Evolutionary conservation across 1,139 yeast species (phyloP), one percentile per base, ranked within the genome.

Genomic region (Kodamaea anthophila): DNA sequence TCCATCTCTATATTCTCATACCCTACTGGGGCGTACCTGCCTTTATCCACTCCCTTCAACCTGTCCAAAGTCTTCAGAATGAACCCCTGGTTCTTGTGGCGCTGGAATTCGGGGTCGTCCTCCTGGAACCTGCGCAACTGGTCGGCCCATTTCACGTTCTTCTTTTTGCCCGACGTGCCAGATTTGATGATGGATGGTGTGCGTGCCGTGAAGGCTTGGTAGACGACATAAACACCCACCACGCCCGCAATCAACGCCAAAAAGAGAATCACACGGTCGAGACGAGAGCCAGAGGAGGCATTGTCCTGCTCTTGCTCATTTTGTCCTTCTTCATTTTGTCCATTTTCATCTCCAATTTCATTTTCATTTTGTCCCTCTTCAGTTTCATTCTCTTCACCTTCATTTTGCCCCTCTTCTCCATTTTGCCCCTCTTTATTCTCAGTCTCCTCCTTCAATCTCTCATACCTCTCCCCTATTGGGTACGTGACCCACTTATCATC

Each of bases 91-190:
- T 41, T 37, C 23, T 39, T 36, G 18, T 41, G 47, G 18, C 32
- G 39, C 22, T 40, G 41, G 27, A 39, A 42, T 40, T 50, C 47
- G 14, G 52, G 57, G 15, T 58, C 63, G 12, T 48, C 53, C 15
- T 49, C 57, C 38, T 63, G 63, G 39, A 58, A 59, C 25, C 48
- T 49, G 34, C 65, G 44, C 33, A 67, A 46, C 45, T 70, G 72
- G 42, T 73, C 78, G 6, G 74, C 69, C 79, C 79, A 74, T 47
- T 69, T 77, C 9, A 74, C 80, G 36, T 65, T 69, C 48, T 73
- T 73, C 53, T 69, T 70, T 42, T 58, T 60, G 10, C 30, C 21
- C 8, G 27, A 25, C 2, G 15, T 15, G 10, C 28, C 15, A 6
- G 63, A 52, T 34, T 63, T 65, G 38, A 66, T 65, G 29, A 61